Evolutionary conservation across 495 filamentous ascomycete genomes (phyloP).

Genomic region (Monascus purpureus): DNA sequence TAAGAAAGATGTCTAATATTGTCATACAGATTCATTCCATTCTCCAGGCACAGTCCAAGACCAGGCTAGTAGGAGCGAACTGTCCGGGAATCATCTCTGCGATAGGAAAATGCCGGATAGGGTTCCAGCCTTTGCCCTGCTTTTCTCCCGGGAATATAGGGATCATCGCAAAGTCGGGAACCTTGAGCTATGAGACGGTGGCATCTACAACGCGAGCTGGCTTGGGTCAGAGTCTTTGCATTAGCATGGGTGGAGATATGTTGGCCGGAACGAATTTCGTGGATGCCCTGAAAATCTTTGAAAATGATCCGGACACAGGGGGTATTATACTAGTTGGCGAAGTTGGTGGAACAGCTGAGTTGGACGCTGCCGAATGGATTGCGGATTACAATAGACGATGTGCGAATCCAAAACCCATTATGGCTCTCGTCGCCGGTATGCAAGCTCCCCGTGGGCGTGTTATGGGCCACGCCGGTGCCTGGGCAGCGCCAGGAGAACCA

Average conservation of each 20-base stretch:
- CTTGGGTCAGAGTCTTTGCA: conserved; percentile 72
- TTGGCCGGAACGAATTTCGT: conserved; percentile 70
- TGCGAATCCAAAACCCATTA: conserved; percentile 60
- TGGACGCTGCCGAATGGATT: conserved; percentile 74
- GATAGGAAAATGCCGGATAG: conserved; percentile 67
- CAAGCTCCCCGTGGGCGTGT: conserved; percentile 51
- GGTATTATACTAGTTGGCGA: conserved; percentile 79
- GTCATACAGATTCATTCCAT: conserved; percentile 61
- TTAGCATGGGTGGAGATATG: conserved; percentile 81
- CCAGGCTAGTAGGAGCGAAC: conserved; percentile 72
- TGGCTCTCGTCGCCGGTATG: conserved; percentile 62
- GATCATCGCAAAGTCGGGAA: conserved; percentile 80
- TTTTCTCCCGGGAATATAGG: conserved; percentile 64
- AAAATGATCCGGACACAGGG: conserved; percentile 61
- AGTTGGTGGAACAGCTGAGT: conserved; percentile 68
- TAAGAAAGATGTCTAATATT: too few species aligned
- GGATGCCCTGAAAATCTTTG: conserved; percentile 60
- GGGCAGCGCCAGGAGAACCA: conserved; percentile 53
- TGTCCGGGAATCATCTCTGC: conserved; percentile 81
- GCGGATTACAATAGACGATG: conserved; percentile 46
- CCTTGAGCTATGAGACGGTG: conserved; percentile 77
- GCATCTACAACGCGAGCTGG: conserved; percentile 71
- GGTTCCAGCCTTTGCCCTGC: conserved; percentile 71
- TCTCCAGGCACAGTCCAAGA: conserved; percentile 65
- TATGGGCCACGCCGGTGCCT: conserved; percentile 86